phyloP scores from a whole-genome alignment of 495 filamentous ascomycete genomes.

The Lichenothelia convexa region DNA sequence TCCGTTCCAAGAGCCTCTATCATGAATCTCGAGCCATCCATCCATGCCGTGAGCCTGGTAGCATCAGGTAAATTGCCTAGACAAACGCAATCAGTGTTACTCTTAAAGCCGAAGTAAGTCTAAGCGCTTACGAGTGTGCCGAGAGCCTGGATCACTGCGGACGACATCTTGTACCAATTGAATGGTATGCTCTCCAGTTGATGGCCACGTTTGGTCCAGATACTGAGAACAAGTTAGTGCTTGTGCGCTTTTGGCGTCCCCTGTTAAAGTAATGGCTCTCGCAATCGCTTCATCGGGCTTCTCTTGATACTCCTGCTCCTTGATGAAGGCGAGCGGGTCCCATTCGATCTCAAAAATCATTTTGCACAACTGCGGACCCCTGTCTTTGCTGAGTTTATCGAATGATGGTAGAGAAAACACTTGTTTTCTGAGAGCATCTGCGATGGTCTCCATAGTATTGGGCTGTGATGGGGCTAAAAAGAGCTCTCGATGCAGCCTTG shows the following conservation, averaged over 20 bases:
- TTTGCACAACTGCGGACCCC: neutral
- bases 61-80: neutral
- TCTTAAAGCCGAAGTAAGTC: neutral
- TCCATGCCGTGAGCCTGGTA: neutral
- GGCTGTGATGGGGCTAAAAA: neutral
- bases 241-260: slow-evolving; percentile 15
- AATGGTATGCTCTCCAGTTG: slow-evolving; percentile 12
- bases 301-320: slow-evolving; percentile 12
- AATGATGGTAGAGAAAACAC: neutral
- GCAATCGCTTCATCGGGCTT: slow-evolving; percentile 7
- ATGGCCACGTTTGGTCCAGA: slow-evolving; percentile 20
- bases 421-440: neutral
- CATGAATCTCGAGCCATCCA: neutral
- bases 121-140: neutral
- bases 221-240: slow-evolving; percentile 17
- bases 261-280: slow-evolving; percentile 17
- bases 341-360: slow-evolving; percentile 8
- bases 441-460: neutral
- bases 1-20: neutral
- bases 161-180: slow-evolving; percentile 8
- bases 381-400: neutral
- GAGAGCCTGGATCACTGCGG: neutral
- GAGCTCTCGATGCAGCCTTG: neutral
- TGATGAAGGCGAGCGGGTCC: slow-evolving; percentile 14
- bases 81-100: neutral